Evolutionary conservation across 78 protist genomes (phyloP).

Genomic region (Speleostelium caveatum): DNA sequence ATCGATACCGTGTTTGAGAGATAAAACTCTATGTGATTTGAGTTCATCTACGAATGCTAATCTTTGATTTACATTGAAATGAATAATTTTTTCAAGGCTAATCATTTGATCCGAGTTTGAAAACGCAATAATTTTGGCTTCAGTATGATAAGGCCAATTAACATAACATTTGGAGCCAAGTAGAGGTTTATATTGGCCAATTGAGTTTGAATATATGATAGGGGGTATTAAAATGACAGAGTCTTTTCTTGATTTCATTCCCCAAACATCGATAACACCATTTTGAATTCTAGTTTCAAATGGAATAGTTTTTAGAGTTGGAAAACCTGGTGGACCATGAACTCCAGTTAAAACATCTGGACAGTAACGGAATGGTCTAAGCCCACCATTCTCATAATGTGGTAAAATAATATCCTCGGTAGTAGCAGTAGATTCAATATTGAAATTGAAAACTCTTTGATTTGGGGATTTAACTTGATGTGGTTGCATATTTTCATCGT

Average conservation of each 20-base stretch:
- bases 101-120: conserved; percentile 22
- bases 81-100: background rate
- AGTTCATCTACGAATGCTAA: conserved; percentile 18
- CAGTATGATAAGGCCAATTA: conserved; percentile 72
- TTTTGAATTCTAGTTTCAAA: conserved; percentile 16
- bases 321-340: conserved; percentile 71
- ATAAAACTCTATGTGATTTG: conserved; percentile 2
- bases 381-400: conserved; percentile 1
- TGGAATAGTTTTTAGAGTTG: conserved; percentile 36
- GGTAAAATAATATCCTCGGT: conserved; percentile 39
- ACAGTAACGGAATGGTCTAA: conserved; percentile 44
- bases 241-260: conserved; percentile 50
- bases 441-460: background rate
- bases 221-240: conserved; percentile 34
- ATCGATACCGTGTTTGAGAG: conserved; percentile 35
- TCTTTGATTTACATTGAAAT: conserved; percentile 20
- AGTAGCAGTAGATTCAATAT: conserved; percentile 13
- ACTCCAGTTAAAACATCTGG: conserved; percentile 50
- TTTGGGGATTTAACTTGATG: conserved; percentile 12
- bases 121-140: conserved; percentile 60
- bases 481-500: conserved; percentile 12
- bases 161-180: conserved; percentile 58
- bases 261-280: conserved; percentile 58
- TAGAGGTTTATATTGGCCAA: background rate
- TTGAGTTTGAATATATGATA: background rate